phyloP scores from a whole-genome alignment of 2,329 filamentous ascomycete genomes.

The Monosporascus cannonballus region DNA sequence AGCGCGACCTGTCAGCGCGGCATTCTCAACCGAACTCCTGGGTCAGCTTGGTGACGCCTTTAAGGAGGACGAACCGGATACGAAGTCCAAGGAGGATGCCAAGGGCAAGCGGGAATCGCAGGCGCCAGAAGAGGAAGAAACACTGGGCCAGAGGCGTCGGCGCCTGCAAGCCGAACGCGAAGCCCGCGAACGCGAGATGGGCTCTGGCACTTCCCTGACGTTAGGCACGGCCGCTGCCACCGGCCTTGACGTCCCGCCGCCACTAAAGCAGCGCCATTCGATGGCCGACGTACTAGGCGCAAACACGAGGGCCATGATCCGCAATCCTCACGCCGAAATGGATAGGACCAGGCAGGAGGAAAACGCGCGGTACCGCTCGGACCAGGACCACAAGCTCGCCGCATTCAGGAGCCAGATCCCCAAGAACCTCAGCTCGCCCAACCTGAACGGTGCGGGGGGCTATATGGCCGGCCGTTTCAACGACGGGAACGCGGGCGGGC shows the following conservation, averaged over 20 bases:
- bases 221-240: slow-evolving; percentile 23
- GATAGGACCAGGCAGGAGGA: slow-evolving; percentile 36
- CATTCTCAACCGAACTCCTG: slow-evolving; percentile 66
- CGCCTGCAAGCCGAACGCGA: slow-evolving; percentile 66
- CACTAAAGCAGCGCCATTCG: slow-evolving; percentile 36
- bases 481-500: slow-evolving; percentile 40
- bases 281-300: slow-evolving; percentile 54
- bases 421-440: slow-evolving; percentile 27
- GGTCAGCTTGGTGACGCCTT: slow-evolving; percentile 51
- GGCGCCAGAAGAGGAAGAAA: slow-evolving; percentile 59
- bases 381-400: slow-evolving; percentile 43
- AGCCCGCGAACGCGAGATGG: slow-evolving; percentile 53
- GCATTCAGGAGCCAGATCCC: slow-evolving; percentile 46
- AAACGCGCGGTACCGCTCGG: slow-evolving; percentile 32
- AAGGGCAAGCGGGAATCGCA: slow-evolving; percentile 24
- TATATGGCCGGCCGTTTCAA: slow-evolving; percentile 50
- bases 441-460: slow-evolving; percentile 33
- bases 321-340: slow-evolving; percentile 36
- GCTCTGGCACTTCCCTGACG: slow-evolving; percentile 12
- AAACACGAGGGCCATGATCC: slow-evolving; percentile 27
- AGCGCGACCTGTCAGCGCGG: slow-evolving; percentile 54
- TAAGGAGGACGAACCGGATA: slow-evolving; percentile 25
- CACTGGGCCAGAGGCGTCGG: slow-evolving; percentile 68
- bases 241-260: slow-evolving; percentile 30
- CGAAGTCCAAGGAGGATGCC: slow-evolving; percentile 27